Conservation (phyloP, 2,329 filamentous ascomycete genomes). For the Botrytis pseudocinerea region DNA sequence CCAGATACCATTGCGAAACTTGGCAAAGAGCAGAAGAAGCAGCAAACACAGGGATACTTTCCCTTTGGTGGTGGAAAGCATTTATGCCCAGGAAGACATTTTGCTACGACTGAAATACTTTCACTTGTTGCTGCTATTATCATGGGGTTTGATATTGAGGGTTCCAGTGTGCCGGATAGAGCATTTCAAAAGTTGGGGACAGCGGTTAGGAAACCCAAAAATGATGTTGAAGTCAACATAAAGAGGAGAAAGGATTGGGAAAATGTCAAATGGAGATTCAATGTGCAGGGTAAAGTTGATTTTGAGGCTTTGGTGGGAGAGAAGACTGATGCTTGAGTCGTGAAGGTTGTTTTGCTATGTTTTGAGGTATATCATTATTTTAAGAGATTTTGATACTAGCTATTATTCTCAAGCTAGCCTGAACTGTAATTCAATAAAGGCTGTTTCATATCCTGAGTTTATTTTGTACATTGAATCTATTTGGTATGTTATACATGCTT, state of each 20-base stretch:
- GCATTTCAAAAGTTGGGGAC: conserved; percentile 33
- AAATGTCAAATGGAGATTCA: conserved; percentile 35
- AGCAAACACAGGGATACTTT: conserved; percentile 40
- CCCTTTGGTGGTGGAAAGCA: conserved; percentile 47
- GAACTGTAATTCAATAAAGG: not conserved
- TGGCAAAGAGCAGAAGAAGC: conserved; percentile 27
- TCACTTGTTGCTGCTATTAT: conserved; percentile 41
- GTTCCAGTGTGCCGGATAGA: conserved; percentile 26
- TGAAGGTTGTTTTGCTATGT: not conserved
- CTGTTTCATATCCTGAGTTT: not conserved
- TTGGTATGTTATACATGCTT: not conserved
- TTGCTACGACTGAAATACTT: conserved; percentile 45
- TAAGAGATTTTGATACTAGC: not conserved
- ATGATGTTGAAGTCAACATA: conserved; percentile 31
- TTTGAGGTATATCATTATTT: not conserved
- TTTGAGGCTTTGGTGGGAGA: conserved; percentile 24
- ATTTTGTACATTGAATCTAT: not conserved
- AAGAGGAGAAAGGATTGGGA: conserved; percentile 32
- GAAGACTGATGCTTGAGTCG: not conserved
- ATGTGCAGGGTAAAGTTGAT: conserved; percentile 24
- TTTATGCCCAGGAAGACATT: conserved; percentile 45
- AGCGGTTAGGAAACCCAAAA: conserved; percentile 35
- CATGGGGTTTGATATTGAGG: conserved; percentile 36
- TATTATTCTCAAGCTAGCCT: not conserved
- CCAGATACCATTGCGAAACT: conserved; percentile 28